phyloP scores from a whole-genome alignment of 163 green algal species.

The Coccomyxa subellipsoidea region DNA sequence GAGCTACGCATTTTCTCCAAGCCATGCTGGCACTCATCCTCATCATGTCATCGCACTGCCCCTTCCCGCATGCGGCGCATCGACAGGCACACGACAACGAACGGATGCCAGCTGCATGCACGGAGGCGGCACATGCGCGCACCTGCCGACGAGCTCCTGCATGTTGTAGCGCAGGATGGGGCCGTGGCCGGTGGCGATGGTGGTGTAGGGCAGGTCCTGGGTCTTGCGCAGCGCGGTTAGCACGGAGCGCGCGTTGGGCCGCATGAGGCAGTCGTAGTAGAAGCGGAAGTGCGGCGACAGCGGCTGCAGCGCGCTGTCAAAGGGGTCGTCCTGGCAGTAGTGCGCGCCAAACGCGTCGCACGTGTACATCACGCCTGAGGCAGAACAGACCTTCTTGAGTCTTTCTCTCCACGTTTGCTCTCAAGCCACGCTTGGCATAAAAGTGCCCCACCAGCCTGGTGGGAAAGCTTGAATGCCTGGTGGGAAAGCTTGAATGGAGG shows the following conservation, averaged over 20 bases:
- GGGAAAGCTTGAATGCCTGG: no score
- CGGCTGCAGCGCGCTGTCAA: conserved; percentile 62
- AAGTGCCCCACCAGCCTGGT: no score
- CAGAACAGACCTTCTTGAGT: no score
- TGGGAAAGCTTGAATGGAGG: no score
- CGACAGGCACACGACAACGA: no score
- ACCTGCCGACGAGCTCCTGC: conserved; percentile 79
- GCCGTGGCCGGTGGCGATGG: conserved; percentile 88
- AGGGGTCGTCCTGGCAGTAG: conserved; percentile 82
- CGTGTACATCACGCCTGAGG: conserved; percentile 82
- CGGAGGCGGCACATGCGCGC: background rate
- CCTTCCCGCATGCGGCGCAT: no score
- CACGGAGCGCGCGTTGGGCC: conserved; percentile 81
- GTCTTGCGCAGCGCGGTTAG: conserved; percentile 81
- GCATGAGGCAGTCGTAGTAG: conserved; percentile 98
- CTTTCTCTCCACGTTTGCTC: no score
- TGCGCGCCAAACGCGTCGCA: conserved; percentile 97
- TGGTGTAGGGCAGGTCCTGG: conserved; percentile 72
- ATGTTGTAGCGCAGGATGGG: conserved; percentile 88
- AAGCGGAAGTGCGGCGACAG: conserved; percentile 85
- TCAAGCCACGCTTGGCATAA: no score
- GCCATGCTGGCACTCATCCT: no score
- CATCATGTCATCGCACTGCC: no score
- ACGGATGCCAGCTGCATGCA: no score
- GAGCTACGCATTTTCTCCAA: no score